Base-by-base conservation (phyloP, 2,329 filamentous ascomycete species). In the Ophiostoma fasciatum region DNA sequence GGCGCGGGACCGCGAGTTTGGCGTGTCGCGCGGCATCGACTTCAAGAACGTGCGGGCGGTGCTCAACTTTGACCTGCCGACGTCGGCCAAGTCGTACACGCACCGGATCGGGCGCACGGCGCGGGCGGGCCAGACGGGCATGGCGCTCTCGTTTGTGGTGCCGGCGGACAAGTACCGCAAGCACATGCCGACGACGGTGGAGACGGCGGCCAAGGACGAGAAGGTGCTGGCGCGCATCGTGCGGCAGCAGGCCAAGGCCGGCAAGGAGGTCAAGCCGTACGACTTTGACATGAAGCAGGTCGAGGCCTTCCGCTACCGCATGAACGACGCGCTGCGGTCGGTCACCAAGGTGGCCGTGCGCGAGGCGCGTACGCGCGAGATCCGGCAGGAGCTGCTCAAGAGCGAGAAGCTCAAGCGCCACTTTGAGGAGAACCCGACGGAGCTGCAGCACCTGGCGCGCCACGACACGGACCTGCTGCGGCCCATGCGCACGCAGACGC, bases 21-120 rank as follows among this genome's bases (percentile, higher is more conserved):
- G 90, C 14, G 79, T 98, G n/a, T 88, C 87, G 10, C 74, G 90
- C 48, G 90, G 88, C 39, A 92, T 98, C 48, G 90, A 98, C 58
- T 98, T 98, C 63, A 79, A 90, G 50, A 88, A 94, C 51, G 87
- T 98, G 37, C 77, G 84, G 4, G 85, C 82, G 43, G 87, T 98
- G 18, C 74, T 98, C 53, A 98, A 98, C 61, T 98, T 98, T 55
- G 90, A 98, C 56, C 76, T 98, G 13, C 90, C 90, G 1, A 74
- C 76, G 13, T 80, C 78, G 8, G 79, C 84, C 26, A 92, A 84
- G 53, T 93, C 84, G 8, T 98, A 98, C 57, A 92, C 82, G n/a
- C 90, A 98, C 59, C 78, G 90, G 36, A 93, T 98, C 49, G 90
- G 90, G 22, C 77, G 90, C 22, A 98, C 90, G 6, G 90, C 84